phyloP scores from a whole-genome alignment of 306 rosid genomes.

The Lotus japonicus region DNA sequence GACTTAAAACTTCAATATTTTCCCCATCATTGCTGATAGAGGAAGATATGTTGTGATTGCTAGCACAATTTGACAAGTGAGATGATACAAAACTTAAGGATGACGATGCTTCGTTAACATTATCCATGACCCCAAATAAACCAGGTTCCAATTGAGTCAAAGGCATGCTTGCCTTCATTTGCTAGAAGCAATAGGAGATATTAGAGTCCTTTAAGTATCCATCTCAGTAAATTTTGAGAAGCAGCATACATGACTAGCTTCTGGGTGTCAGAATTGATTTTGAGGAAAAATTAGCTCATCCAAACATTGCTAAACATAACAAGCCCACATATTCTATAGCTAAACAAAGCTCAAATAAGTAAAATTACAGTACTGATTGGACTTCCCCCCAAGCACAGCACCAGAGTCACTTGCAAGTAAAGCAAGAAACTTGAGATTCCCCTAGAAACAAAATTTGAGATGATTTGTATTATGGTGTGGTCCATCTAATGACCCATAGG shows the following conservation, averaged over 20 bases:
- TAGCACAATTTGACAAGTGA: slow-evolving; percentile 62
- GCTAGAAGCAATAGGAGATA: slow-evolving; percentile 7
- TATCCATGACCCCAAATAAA: slow-evolving; percentile 45
- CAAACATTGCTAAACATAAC: background rate
- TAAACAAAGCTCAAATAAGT: slow-evolving; percentile 16
- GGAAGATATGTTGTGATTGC: slow-evolving; percentile 37
- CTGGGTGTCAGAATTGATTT: no score
- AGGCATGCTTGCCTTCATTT: slow-evolving; percentile 1
- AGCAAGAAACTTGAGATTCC: slow-evolving; percentile 21
- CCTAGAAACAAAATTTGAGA: background rate
- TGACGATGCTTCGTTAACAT: slow-evolving; percentile 56
- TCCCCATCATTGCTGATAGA: slow-evolving; percentile 32
- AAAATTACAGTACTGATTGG: background rate
- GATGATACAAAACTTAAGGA: slow-evolving; percentile 80
- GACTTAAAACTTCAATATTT: slow-evolving; percentile 51
- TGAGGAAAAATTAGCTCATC: no score
- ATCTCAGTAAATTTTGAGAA: background rate
- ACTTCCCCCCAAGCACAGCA: slow-evolving; percentile 7
- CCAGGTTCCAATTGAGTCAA: slow-evolving; percentile 17
- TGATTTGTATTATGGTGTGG: background rate
- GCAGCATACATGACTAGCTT: no score
- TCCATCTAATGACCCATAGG: slow-evolving; percentile 23
- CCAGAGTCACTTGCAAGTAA: slow-evolving; percentile 25
- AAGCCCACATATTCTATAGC: background rate
- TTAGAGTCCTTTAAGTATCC: background rate